These are phyloP conservation scores for Hypericum perforatum DNA, from an alignment of 345 rosid genomes.

Conservation along the genomic window DNA sequence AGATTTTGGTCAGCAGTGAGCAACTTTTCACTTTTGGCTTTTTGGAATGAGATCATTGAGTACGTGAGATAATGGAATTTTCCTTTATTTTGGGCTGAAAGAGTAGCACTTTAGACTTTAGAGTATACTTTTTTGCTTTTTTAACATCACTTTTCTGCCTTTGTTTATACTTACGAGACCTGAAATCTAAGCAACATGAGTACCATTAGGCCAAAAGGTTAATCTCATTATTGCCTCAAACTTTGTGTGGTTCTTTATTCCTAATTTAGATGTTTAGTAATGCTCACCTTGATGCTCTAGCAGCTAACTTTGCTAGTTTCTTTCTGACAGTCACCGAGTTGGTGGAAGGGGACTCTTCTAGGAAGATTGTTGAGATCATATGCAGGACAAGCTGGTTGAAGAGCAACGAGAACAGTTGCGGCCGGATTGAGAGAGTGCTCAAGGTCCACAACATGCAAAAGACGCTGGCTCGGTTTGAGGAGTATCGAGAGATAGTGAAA, in stretches of 20 bases:
- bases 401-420: slow-evolving; percentile 64
- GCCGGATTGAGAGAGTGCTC: slow-evolving; percentile 80
- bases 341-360: slow-evolving; percentile 90
- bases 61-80: no score
- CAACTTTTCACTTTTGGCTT: background rate
- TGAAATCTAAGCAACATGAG: no score
- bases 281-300: slow-evolving; percentile 6
- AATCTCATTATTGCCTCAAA: no score
- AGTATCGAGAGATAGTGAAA: slow-evolving; percentile 81
- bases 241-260: no score
- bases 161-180: background rate
- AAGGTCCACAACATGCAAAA: slow-evolving; percentile 96
- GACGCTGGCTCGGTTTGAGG: slow-evolving; percentile 85
- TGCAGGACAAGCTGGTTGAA: slow-evolving; percentile 87
- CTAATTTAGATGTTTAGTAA: background rate
- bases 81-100: no score
- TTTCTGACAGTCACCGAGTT: slow-evolving; percentile 74
- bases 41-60: background rate
- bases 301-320: slow-evolving; percentile 9
- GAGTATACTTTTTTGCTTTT: no score
- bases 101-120: no score
- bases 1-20: background rate
- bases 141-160: background rate
- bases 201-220: no score
- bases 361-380: slow-evolving; percentile 96